These are phyloP conservation scores for Neoarthrinium moseri DNA, from an alignment of 2,329 filamentous ascomycete genomes.

Conservation along the genomic window DNA sequence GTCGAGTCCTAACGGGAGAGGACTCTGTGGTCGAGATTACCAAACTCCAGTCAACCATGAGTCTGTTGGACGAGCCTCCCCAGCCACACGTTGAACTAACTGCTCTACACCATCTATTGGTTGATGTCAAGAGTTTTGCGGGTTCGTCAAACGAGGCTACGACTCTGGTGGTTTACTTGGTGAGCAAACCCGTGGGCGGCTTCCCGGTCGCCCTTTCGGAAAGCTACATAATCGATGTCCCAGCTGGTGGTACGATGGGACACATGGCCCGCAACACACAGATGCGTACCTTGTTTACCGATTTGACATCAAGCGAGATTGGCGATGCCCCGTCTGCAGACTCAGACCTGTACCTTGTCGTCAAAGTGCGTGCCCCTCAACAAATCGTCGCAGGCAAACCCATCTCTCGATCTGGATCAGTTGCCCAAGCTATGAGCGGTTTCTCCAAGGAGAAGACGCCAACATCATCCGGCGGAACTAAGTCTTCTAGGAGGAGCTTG, in stretches of 20 bases:
- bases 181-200: conserved; percentile 65
- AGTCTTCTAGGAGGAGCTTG: conserved; percentile 58
- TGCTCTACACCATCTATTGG: conserved; percentile 75
- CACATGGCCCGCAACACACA: conserved; percentile 63
- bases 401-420: conserved; percentile 49
- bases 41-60: conserved; percentile 93
- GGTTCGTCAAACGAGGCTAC: conserved; percentile 75
- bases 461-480: conserved; percentile 46
- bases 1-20: conserved; percentile 83
- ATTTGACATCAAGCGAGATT: conserved; percentile 75
- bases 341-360: conserved; percentile 77
- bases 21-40: conserved; percentile 92
- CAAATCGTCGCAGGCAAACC: conserved; percentile 47
- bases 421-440: conserved; percentile 33
- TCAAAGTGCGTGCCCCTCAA: conserved; percentile 68
- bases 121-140: conserved; percentile 81
- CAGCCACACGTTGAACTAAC: conserved; percentile 64
- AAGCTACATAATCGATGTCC: conserved; percentile 76
- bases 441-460: conserved; percentile 50
- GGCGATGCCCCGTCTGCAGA: conserved; percentile 62
- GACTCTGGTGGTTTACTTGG: conserved; percentile 75
- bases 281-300: conserved; percentile 83
- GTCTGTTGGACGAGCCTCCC: conserved; percentile 82
- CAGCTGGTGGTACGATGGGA: conserved; percentile 69
- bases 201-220: conserved; percentile 73